Conservation (phyloP, 202 grass and related monocot genomes). For the Dendrocalamus latiflorus region DNA sequence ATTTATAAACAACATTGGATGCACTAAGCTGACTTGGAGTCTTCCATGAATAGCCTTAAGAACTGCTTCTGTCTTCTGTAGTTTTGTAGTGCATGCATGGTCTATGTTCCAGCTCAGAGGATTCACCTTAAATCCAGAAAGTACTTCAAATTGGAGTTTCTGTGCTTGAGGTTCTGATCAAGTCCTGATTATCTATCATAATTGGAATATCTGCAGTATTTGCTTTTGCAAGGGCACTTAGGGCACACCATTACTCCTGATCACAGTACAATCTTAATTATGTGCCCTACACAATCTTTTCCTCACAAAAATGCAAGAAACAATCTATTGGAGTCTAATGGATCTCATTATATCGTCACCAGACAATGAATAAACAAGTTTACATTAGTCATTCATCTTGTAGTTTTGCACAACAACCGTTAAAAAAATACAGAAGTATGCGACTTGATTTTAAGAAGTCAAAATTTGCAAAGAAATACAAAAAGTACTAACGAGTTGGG, state of each 20-base stretch:
- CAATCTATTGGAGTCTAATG: neutral
- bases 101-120: neutral
- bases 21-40: neutral
- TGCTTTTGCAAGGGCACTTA: neutral
- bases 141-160: neutral
- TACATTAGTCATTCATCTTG: neutral
- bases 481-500: neutral
- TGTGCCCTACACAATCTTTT: neutral
- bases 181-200: neutral
- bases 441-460: slow-evolving; percentile 27
- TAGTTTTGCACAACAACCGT: slow-evolving; percentile 7
- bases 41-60: slow-evolving; percentile 6
- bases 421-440: neutral
- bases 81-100: neutral
- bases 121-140: neutral
- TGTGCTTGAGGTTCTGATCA: neutral
- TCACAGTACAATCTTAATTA: neutral
- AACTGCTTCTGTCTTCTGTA: neutral
- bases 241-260: neutral
- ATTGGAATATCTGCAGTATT: slow-evolving; percentile 3
- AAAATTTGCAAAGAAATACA: slow-evolving; percentile 4
- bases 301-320: neutral
- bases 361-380: slow-evolving; percentile 16
- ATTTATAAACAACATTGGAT: neutral
- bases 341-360: neutral